A percentile compares a stretch with the other conserved stretches of the same genome.
phyloP scores from a whole-genome alignment of 495 filamentous ascomycete species.

The Acidiella bohemica region DNA sequence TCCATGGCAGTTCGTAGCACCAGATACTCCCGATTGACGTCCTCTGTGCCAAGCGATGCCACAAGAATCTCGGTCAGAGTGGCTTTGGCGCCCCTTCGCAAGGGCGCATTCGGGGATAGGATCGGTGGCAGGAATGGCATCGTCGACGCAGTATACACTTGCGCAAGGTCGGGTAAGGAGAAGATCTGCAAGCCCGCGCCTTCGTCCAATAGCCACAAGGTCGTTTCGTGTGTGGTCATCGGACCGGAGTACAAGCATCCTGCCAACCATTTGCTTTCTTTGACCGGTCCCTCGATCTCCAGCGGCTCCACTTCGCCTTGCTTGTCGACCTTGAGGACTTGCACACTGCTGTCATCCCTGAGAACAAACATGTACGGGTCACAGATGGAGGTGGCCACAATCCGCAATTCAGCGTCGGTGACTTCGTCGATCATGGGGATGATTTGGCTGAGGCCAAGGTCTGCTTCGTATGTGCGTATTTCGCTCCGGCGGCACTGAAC shows the following conservation, averaged over 20 bases:
- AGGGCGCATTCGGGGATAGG: constrained; percentile 53
- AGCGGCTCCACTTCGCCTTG: constrained; percentile 79
- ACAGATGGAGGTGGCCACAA: constrained; percentile 66
- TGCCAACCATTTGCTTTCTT: constrained; percentile 56
- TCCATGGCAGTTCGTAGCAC: constrained; percentile 68
- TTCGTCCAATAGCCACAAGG: constrained; percentile 60
- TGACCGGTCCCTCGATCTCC: constrained; percentile 41
- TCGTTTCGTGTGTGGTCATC: constrained; percentile 34
- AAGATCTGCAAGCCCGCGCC: constrained; percentile 61
- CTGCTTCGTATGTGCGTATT: constrained; percentile 73
- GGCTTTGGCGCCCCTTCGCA: constrained; percentile 58
- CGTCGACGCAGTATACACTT: constrained; percentile 51
- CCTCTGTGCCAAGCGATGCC: constrained; percentile 68
- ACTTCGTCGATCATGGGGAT: constrained; percentile 81
- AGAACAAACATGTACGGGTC: constrained; percentile 83
- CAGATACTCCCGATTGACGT: constrained; percentile 57
- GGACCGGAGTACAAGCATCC: constrained; percentile 61
- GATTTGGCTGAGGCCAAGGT: constrained; percentile 76
- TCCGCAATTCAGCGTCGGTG: constrained; percentile 55
- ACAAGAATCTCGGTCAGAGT: constrained; percentile 62
- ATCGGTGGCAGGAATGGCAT: constrained; percentile 66
- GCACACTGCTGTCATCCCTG: constrained; percentile 63
- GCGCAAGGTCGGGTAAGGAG: constrained; percentile 47
- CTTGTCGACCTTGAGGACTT: constrained; percentile 61
- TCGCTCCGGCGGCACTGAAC: constrained; percentile 76